These are phyloP conservation scores for Castanea crenata DNA, from an alignment of 306 rosid species.

Conservation along the genomic window DNA sequence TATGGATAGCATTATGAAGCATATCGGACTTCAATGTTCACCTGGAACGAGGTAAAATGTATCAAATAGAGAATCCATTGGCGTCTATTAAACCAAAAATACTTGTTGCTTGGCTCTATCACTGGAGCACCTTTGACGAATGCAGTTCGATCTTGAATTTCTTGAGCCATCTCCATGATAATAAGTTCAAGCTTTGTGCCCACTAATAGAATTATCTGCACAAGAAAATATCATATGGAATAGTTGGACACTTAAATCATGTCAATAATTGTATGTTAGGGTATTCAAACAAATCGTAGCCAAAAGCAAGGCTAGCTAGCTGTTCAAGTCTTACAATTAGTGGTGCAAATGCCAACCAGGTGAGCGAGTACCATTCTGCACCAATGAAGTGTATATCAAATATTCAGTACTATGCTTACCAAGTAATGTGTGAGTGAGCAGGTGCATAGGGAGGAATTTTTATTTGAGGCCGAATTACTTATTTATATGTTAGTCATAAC, in stretches of 20 bases:
- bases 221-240: background rate
- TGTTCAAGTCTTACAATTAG: slow-evolving; percentile 37
- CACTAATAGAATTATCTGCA: slow-evolving; percentile 53
- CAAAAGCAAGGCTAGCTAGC: background rate
- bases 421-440: background rate
- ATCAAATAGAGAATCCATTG: slow-evolving; percentile 56
- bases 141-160: slow-evolving; percentile 56
- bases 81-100: slow-evolving; percentile 64
- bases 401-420: background rate
- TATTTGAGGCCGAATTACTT: too few relatives aligned
- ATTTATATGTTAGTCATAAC: too few relatives aligned
- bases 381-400: background rate
- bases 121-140: slow-evolving; percentile 58
- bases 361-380: slow-evolving; percentile 60
- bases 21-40: background rate
- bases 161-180: slow-evolving; percentile 74
- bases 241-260: background rate
- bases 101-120: slow-evolving; percentile 64
- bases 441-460: too few relatives aligned
- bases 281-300: background rate
- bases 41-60: slow-evolving; percentile 62
- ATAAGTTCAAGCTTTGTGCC: slow-evolving; percentile 62
- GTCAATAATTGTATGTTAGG: background rate
- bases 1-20: background rate
- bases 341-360: slow-evolving; percentile 55